Base-by-base conservation (phyloP, 192 early-diverging fungal genomes). In the Mortierella alpina region DNA sequence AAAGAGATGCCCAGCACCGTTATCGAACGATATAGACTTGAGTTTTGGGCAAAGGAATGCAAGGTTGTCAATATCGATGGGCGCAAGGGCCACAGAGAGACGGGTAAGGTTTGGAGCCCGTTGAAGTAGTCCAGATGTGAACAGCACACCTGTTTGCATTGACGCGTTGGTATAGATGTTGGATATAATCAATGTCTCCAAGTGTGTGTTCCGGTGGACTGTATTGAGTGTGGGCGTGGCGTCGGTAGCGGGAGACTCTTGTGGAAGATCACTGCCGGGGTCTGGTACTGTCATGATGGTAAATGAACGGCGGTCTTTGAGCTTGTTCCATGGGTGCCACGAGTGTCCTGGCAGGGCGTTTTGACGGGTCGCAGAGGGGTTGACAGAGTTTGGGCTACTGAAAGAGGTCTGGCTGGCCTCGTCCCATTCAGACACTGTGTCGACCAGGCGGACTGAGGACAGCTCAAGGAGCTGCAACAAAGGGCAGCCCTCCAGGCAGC, bases 41-140 rank as follows among this genome's bases (percentile, higher is more conserved):
- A 72, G 46, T 9, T 72, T 48, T 5, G 70, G 70, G 44, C 70
- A 72, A 1, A 72, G 45, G 15, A 23, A 49, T 20, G 61, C 60
- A 20, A 72, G 41, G 31, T 41, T 1, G 2, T 58, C 23, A 39
- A 72, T 22, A 2, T 56, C 6, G 1, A 47, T 40, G 22, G 50
- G 61, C 15, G 46, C 47, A 7, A 15, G n/a, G 18, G 47, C 49
- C 14, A 72, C 45, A 9, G 51, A 31, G 0, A 72, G 54, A 13
- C 58, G 44, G 7, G 18, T 13, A 17, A 72, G 54, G 13, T 64
- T 72, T n/a, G 70, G 70, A 13, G 53, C n/a, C 11, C 60, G 51
- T 14, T 64, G 10, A 7, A 72, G 50, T 2, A 72, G 61, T 31
- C 10, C 23, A 15, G 14, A 2, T 20, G 15, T 14, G 50, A 72